Base-by-base conservation (phyloP, 1,284 basidiomycete genomes). In the Exobasidium cylindrosporum region DNA sequence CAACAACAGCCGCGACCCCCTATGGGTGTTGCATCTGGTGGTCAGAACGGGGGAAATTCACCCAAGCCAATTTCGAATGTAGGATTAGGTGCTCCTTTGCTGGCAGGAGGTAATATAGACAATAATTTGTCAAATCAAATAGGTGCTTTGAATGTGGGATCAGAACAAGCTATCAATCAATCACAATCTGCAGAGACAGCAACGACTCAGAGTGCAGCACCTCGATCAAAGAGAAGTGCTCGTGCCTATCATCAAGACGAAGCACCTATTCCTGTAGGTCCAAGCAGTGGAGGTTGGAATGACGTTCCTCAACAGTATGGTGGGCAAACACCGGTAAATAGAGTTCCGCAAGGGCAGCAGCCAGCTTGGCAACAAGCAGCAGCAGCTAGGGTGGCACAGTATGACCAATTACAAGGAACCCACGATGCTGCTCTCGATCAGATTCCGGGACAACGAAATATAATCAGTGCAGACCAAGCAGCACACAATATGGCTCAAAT, bases 191-290 rank as follows among this genome's bases (percentile, higher is more conserved):
- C 66, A 23, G 54, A 55, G 13, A 52, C 47, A 5, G 30, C n/a
- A 14, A 4, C 32, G 14, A 17, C 62, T 1, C 57, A 56, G 13
- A 63, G 63, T 11, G 61, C 61, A 21, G 75, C 70, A 5, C 70
- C 69, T 74, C 0, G 67, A 65, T 30, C 73, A 7, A 80, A 79
- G 64, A 61, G 79, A 13, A 71, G 73, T 35, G 77, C 78, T 7
- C 71, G 79, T 21, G 78, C 77, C 31, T 80, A 80, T 46, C 79
- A 80, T 57, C 73, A 74, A 23, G 74, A 79, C 24, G 68, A 66
- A 5, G 60, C 68, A 4, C 54, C 57, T 2, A 28, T 60, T 13
- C 65, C 70, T 17, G 59, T 53, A 30, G 29, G 49, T 1, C 72
- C 53, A 11, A 49, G 32, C 13, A 60, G 28, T 23, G 58, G 53